Base-by-base conservation (phyloP, 257 asterid genomes). In the Cynanchum wilfordii region DNA sequence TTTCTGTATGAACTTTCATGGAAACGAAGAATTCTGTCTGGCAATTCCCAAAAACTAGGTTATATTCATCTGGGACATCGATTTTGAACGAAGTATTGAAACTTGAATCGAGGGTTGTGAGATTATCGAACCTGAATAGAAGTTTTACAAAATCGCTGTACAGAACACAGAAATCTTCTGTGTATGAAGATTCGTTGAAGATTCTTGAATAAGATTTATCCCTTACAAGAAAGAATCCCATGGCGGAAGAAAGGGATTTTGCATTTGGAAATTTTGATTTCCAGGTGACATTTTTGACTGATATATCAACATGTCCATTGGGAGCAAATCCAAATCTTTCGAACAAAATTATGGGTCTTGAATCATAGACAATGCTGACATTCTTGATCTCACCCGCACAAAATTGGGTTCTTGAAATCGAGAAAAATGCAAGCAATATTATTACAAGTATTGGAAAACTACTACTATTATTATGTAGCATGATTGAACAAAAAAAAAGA, bases 191-290 rank as follows among this genome's bases (percentile, higher is more conserved):
- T 68, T 80, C 84, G 13, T 80, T 76, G 70, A 76, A 45, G 71
- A 73, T 74, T 69, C 73, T 40, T 5, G 84, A 76, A 24, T 72
- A 73, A 5, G 81, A 76, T 45, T 47, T 38, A 17, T 73, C 84
- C 55, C 70, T 76, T 22, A 80, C 78, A 56, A 80, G 78, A 68
- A 77, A 75, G 78, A 79, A 76, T 54, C 83, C 83, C 83, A 76
- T 76, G 5, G 78, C 72, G 67, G 83, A 76, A 57, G 76, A 76
- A 44, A 60, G 68, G 56, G 69, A 69, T 22, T 76, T 80, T 33
- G 81, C 78, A 49, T 75, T 62, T 4, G 69, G 84, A 22, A 68
- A 70, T 25, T 73, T 58, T 13, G 76, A 45, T 73, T 56, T 80
- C 81, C 78, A 76, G 1, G 70, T 60, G 50, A 76, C 81, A 54